phyloP scores from a whole-genome alignment of 2,329 filamentous ascomycete species.

The Colletotrichum sp. region DNA sequence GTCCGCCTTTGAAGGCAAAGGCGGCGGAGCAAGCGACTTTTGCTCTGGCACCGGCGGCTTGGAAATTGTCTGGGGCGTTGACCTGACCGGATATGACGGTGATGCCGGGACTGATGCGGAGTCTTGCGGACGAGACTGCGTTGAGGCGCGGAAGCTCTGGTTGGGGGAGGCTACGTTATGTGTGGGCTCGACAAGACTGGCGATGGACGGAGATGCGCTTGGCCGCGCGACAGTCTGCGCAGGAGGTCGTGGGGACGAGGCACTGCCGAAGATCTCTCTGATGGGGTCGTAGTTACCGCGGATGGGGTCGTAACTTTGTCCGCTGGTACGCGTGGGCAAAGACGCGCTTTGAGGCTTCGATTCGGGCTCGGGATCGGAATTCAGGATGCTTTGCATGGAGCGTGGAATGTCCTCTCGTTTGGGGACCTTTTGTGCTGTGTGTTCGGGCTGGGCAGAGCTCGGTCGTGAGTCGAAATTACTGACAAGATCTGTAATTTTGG shows the following conservation, averaged over 20 bases:
- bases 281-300: constrained; percentile 75
- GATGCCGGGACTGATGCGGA: constrained; percentile 45
- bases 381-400: constrained; percentile 63
- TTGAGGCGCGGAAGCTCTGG: constrained; percentile 23
- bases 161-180: constrained; percentile 43
- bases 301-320: constrained; percentile 90
- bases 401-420: constrained; percentile 57
- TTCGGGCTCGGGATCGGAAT: constrained; percentile 50
- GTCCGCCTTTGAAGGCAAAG: constrained; percentile 29
- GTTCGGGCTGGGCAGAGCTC: constrained; percentile 32
- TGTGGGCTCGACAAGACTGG: constrained; percentile 80
- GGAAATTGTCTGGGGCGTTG: constrained; percentile 37
- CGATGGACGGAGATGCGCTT: constrained; percentile 91
- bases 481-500: constrained; percentile 46
- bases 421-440: constrained; percentile 47
- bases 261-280: constrained; percentile 44
- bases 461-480: constrained; percentile 27
- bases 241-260: constrained; percentile 55
- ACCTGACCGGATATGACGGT: constrained; percentile 42
- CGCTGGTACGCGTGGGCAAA: constrained; percentile 65
- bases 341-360: constrained; percentile 49
- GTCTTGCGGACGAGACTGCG: constrained; percentile 34
- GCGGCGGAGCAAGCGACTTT: constrained; percentile 41
- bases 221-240: constrained; percentile 64
- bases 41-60: constrained; percentile 38